Conservation (phyloP, 805 yeast species). For the Candida sanyiensis region DNA sequence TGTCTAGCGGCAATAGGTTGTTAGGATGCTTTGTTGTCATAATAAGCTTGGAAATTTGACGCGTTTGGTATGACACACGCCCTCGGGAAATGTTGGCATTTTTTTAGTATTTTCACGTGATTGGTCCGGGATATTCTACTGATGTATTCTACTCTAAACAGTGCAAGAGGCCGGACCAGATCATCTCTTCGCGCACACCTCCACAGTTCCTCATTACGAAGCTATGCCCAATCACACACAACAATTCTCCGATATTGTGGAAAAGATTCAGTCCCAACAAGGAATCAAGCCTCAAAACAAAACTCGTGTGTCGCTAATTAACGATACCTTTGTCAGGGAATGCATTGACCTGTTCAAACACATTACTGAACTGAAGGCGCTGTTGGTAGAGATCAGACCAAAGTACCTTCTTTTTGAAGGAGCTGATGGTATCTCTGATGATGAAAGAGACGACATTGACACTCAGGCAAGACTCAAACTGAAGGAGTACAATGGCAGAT, state of each 20-base stretch:
- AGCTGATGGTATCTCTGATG: constrained; percentile 30
- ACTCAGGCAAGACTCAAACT: constrained; percentile 47
- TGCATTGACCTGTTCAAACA: constrained; percentile 18
- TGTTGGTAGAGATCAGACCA: constrained; percentile 24
- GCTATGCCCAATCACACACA: constrained; percentile 1
- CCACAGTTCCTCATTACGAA: no score
- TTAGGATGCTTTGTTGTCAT: no score
- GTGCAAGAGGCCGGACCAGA: no score
- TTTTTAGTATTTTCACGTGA: no score
- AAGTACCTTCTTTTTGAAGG: constrained; percentile 24
- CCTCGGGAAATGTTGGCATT: no score
- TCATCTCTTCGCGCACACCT: no score
- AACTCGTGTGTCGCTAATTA: constrained; percentile 3
- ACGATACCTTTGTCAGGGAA: constrained; percentile 15
- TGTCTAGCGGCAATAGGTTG: no score
- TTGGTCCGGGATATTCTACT: no score
- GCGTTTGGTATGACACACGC: no score
- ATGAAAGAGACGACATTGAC: constrained; percentile 51
- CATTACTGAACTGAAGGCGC: constrained; percentile 25
- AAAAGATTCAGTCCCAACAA: constrained; percentile 4
- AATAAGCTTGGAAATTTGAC: no score
- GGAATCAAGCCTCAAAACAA: constrained; percentile 1
- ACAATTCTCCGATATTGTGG: constrained; percentile 3
- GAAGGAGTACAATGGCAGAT: constrained; percentile 46
- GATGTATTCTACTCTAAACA: no score